Conservation (phyloP, 305 asterid species). For the Fraxinus angustifolia region DNA sequence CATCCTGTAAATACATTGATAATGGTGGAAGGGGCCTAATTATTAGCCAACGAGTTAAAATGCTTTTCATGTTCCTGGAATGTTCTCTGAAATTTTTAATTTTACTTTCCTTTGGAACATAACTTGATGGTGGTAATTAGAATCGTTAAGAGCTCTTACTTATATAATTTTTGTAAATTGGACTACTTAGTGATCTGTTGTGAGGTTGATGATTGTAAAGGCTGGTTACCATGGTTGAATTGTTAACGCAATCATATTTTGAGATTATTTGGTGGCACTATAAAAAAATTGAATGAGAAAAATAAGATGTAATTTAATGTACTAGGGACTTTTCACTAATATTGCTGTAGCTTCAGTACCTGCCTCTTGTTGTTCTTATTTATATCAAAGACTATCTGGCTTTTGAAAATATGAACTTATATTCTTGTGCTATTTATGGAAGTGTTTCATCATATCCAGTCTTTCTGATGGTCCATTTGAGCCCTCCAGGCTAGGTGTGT, state of each 20-base stretch:
- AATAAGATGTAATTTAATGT: not conserved
- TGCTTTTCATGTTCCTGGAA: not conserved
- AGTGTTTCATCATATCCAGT: not conserved
- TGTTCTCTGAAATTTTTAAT: not conserved
- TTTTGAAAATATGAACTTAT: not conserved
- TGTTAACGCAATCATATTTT: not conserved
- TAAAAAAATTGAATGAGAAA: not conserved
- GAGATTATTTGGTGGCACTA: not conserved
- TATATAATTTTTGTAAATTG: not conserved
- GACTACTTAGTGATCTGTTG: not conserved
- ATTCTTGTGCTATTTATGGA: not conserved
- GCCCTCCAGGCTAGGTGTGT: not conserved
- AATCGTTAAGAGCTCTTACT: not conserved
- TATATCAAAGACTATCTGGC: not conserved
- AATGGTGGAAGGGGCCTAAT: not conserved
- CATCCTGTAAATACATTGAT: not conserved
- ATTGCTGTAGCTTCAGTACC: not conserved
- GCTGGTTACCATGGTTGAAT: not conserved
- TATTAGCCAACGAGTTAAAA: not conserved
- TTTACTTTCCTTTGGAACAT: not conserved
- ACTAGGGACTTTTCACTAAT: not conserved
- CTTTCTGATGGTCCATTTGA: not conserved
- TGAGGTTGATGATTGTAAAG: not conserved
- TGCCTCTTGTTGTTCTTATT: not conserved
- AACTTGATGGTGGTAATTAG: not conserved